Evolutionary conservation across 225 moss, liverwort and hornwort genomes (phyloP), one percentile per base, ranked within the genome.

Genomic region (Sphagnum contortum): DNA sequence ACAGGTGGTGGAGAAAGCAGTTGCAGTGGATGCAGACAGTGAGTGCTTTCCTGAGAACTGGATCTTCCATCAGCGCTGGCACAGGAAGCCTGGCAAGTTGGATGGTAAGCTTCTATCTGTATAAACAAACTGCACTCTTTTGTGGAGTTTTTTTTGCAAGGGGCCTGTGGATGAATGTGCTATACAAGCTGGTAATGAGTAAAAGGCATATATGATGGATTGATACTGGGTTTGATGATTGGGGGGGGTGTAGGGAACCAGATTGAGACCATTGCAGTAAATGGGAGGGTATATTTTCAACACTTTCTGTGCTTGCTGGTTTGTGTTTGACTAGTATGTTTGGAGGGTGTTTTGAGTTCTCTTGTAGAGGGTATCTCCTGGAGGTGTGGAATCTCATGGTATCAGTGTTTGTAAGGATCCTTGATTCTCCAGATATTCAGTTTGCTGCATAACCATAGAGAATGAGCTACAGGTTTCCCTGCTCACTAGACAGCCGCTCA

Each of bases 1-100:
- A n/a, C 13, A 90, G 90, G 90, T 90, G 48, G 61, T 90, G 82
- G 72, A 79, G 1, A 76, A 67, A 64, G 82, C 90, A 14, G 82
- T 90, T 54, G 60, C 74, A 12, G 73, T 87, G 9, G 75, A 83
- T 64, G 84, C 87, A 61, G 87, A 90, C 73, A 80, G 80, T 67
- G 80, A 82, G n/a, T 73, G 80, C 48, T 90, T 82, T 70, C 90
- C 90, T 47, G 62, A 50, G 65, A 57, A 64, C 59, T 90, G 90
- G 90, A 69, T 90, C 44, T 90, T 84, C 60, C 90, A 90, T 66
- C 78, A 82, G 8, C 90, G 90, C 50, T 90, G 90, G 90, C 77
- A 68, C 68, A 82, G 68, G 73, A 87, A 80, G 76, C 84, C 84
- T 70, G 90, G 82, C 66, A 62, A 70, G 54, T 61, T 87, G 46